Evolutionary conservation across 495 filamentous ascomycete genomes (phyloP), one percentile per base, ranked within the genome.

Genomic region (Lasiosphaeriaceae sp.): DNA sequence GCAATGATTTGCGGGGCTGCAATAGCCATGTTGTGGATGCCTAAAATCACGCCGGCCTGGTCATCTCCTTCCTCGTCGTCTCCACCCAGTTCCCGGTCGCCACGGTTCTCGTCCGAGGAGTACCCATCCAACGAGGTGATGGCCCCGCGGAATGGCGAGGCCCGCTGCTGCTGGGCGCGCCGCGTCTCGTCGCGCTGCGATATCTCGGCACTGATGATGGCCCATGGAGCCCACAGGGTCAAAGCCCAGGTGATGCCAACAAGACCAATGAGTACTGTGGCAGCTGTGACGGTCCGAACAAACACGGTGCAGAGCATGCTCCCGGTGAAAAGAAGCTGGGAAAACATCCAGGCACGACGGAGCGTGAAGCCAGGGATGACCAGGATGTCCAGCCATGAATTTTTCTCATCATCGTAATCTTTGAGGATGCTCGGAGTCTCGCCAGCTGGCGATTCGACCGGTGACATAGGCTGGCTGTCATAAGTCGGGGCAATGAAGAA

Each of bases 1-100:
- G 91, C 90, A 35, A 96, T 80, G 52, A 96, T 89, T 69, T 96
- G 92, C 14, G 92, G 92, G 20, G 90, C 82, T 0, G 90, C 88
- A 57, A 96, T 84, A 23, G 91, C 87, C 70, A 96, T 90, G 68
- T 96, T 96, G 73, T 96, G 92, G 21, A 96, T 86, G 2, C 92
- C 92, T 2, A 96, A 78, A 31, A 96, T 86, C 21, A 96, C 88
- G 14, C 92, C 92, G 1, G 92, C 91, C 71, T 96, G 91, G 52
- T 90, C 87, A 3, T 67, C 67, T 12, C 77, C 82, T 9, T 75
- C 76, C 12, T 80, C 80, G 12, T 77, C 74, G 23, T 64, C 73
- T 23, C 63, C 56, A 11, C 58, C 56, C 20, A 61, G 46, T 4
- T 63, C 55, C 2, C 16, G 41, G 1, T 56, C 62, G 2, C 26